phyloP scores from a whole-genome alignment of 345 rosid species.

The Cardamine occulta region DNA sequence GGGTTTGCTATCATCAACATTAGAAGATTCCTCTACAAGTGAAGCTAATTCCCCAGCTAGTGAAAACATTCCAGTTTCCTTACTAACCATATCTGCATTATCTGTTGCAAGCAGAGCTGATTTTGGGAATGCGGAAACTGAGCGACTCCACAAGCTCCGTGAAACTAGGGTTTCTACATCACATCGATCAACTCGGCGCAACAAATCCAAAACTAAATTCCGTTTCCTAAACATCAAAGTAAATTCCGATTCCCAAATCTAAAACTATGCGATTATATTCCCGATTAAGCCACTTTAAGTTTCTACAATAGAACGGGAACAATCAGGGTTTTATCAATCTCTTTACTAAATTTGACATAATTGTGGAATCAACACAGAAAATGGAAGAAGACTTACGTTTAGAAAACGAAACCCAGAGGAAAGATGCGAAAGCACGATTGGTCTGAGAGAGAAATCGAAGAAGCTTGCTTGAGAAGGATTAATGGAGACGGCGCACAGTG shows the following conservation, averaged over 20 bases:
- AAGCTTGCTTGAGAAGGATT: conserved; percentile 15
- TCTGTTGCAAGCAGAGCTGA: conserved; percentile 31
- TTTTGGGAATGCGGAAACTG: conserved; percentile 14
- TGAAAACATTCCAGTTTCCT: conserved; percentile 44
- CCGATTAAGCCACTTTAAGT: background rate
- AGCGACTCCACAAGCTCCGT: conserved; percentile 11
- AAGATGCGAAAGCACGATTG: conserved; percentile 4
- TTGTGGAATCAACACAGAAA: conserved; percentile 25
- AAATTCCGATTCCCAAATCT: conserved; percentile 5
- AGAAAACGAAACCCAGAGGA: conserved; percentile 12
- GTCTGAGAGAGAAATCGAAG: conserved; percentile 9
- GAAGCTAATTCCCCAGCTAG: conserved; percentile 68
- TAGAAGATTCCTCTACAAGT: conserved; percentile 66
- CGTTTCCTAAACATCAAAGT: conserved; percentile 37
- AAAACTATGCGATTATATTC: conserved; percentile 24
- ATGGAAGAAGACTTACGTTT: conserved; percentile 36
- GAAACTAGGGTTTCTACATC: conserved; percentile 26
- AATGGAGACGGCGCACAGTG: background rate
- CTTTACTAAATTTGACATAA: background rate
- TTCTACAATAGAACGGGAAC: background rate
- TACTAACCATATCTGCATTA: conserved; percentile 31
- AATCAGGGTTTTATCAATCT: conserved; percentile 11
- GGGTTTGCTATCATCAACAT: conserved; percentile 48
- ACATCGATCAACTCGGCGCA: conserved; percentile 19
- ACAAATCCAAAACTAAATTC: conserved; percentile 27